phyloP scores from a whole-genome alignment of 2,329 filamentous ascomycete species.

The Phaeosphaeriaceae sp. region DNA sequence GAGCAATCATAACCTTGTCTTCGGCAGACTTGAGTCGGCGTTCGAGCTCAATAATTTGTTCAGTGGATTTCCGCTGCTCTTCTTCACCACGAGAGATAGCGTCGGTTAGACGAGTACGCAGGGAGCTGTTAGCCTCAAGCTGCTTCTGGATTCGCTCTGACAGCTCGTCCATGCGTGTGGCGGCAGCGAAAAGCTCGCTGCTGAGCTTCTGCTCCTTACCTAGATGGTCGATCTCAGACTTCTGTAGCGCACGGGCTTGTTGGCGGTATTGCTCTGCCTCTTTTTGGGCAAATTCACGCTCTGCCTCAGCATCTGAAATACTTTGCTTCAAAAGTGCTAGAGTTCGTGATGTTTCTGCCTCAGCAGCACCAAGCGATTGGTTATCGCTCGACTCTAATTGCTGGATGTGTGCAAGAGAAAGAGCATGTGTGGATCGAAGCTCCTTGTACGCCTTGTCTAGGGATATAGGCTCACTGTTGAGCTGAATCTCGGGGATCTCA shows the following conservation, averaged over 20 bases:
- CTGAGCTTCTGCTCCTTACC: constrained; percentile 69
- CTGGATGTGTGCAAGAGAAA: constrained; percentile 71
- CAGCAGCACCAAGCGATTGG: constrained; percentile 44
- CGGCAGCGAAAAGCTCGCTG: constrained; percentile 73
- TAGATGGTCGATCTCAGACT: constrained; percentile 62
- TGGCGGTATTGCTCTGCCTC: constrained; percentile 68
- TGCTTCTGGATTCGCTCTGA: constrained; percentile 80
- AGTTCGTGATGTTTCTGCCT: constrained; percentile 63
- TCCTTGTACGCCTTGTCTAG: constrained; percentile 77
- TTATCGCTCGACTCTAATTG: constrained; percentile 63
- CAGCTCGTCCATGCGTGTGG: constrained; percentile 78
- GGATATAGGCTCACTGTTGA: constrained; percentile 65
- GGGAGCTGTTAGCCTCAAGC: constrained; percentile 74
- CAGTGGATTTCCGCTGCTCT: constrained; percentile 79
- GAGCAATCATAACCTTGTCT: constrained; percentile 80
- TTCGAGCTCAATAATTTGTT: constrained; percentile 84
- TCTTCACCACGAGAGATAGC: constrained; percentile 84
- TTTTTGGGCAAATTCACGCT: constrained; percentile 73
- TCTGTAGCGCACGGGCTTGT: constrained; percentile 65
- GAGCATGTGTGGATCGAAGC: constrained; percentile 72
- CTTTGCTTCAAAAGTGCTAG: constrained; percentile 71
- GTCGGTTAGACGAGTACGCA: constrained; percentile 77
- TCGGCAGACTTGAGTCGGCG: constrained; percentile 80
- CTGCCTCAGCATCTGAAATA: constrained; percentile 71
- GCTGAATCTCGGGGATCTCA: constrained; percentile 67